phyloP scores from a whole-genome alignment of 768 basidiomycete genomes.

The Pleurotus ostreatus region DNA sequence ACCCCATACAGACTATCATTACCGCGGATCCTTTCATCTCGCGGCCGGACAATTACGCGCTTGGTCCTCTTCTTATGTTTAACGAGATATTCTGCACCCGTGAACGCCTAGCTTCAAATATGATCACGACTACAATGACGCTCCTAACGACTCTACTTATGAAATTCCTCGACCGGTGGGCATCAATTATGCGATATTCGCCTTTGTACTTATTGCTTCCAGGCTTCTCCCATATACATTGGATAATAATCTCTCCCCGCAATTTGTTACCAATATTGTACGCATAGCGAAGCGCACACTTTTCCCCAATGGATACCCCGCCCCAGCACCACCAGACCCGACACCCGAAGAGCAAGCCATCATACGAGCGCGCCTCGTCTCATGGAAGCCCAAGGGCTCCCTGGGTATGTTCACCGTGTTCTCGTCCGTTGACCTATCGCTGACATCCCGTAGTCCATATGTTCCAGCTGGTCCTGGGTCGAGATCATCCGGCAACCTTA shows the following conservation, averaged over 20 bases:
- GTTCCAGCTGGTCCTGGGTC: conserved; percentile 51
- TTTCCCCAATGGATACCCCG: conserved; percentile 90
- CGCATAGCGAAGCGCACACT: conserved; percentile 63
- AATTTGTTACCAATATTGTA: conserved; percentile 48
- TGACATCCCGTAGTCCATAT: conserved; percentile 30
- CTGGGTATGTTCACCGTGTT: conserved; percentile 25
- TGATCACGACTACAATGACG: conserved; percentile 39
- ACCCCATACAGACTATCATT: neutral
- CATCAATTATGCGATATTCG: conserved; percentile 1
- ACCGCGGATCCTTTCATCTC: neutral
- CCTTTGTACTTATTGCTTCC: neutral
- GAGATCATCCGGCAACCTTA: conserved; percentile 44
- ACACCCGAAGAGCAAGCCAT: conserved; percentile 69
- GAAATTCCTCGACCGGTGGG: conserved; percentile 59
- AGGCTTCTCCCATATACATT: conserved; percentile 73
- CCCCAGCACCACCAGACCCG: conserved; percentile 67
- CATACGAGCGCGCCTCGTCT: conserved; percentile 42
- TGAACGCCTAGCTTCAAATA: conserved; percentile 44
- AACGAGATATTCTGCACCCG: conserved; percentile 45
- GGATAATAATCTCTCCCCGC: conserved; percentile 44
- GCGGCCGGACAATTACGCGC: conserved; percentile 30
- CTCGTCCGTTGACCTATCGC: neutral
- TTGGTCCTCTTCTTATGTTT: conserved; percentile 40
- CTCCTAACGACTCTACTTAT: conserved; percentile 44
- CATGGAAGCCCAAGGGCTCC: conserved; percentile 31